Evolutionary conservation across 2,329 filamentous ascomycete species (phyloP), one percentile per base, ranked within the genome.

Genomic region (Clarireedia hainanense): DNA sequence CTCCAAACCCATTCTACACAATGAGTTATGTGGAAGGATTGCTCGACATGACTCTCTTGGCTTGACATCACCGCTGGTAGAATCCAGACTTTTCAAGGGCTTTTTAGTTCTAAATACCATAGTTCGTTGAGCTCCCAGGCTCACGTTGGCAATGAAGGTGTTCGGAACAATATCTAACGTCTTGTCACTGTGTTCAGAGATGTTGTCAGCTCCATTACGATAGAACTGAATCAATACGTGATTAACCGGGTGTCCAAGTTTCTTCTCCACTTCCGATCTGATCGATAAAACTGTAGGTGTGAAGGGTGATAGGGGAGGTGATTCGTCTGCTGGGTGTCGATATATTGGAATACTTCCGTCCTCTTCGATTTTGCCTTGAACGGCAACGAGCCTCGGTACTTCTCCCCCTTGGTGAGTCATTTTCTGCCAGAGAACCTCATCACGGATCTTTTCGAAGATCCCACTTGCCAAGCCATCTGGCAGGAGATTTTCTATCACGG

Each of bases 121-220:
- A 2, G 84, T 91, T 52, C 94, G 80, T 72, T 95, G 85, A 0
- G 92, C 91, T 1, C 94, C 94, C 6, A n/a, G 97, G 79, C 90
- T 96, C 50, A 96, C 83, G 67, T 97, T 99, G 61, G 91, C 90
- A 62, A 99, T 95, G 58, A 79, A 91, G 24, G 88, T 94, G 4
- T 79, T 84, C 26, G 80, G 82, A 12, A 83, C 84, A 56, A 99
- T 94, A 69, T 99, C 94, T 24, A 99, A 76, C 0, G 92, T 96
- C 73, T 99, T 99, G 70, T 99, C 94, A 40, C 90, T 95, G 68
- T 99, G 94, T 68, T 99, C 94, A 0, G 89, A 94, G 60, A 99
- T 99, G 68, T 90, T 90, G 71, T 99, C 94, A 48, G 82, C 83
- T 2, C 92, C 89, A 63, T 80, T 80, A n/a, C 94, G 88, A 67